Evolutionary conservation across 768 basidiomycete species (phyloP).

Genomic region (Hebeloma cylindrosporum): DNA sequence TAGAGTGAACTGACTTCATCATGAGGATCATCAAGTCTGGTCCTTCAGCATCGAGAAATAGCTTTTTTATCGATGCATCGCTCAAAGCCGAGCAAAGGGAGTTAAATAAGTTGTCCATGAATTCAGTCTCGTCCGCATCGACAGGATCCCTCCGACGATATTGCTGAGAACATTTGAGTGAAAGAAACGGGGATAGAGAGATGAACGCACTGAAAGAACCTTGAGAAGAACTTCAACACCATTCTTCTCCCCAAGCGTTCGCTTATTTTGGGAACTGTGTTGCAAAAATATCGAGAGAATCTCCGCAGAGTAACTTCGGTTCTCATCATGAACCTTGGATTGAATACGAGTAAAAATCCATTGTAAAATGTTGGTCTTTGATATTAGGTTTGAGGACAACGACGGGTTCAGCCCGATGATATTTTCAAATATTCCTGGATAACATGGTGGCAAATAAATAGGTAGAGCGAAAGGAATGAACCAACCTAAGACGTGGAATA

Average conservation of each 20-base stretch:
- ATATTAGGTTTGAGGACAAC: slow-evolving; percentile 66
- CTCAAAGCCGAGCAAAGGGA: slow-evolving; percentile 81
- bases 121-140: slow-evolving; percentile 90
- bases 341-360: slow-evolving; percentile 83
- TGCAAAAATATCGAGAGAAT: slow-evolving; percentile 90
- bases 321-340: slow-evolving; percentile 78
- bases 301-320: slow-evolving; percentile 91
- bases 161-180: slow-evolving; percentile 51
- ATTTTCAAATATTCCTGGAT: slow-evolving; percentile 88
- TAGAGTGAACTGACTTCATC: slow-evolving; percentile 73
- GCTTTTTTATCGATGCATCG: slow-evolving; percentile 74
- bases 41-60: slow-evolving; percentile 90
- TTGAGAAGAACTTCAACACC: slow-evolving; percentile 79
- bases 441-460: slow-evolving; percentile 4
- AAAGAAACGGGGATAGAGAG: neutral
- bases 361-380: slow-evolving; percentile 69
- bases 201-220: slow-evolving; percentile 71
- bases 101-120: slow-evolving; percentile 98
- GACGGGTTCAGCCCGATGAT: slow-evolving; percentile 82
- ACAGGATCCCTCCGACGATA: slow-evolving; percentile 83
- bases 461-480: neutral
- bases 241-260: slow-evolving; percentile 66
- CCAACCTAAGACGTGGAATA: slow-evolving; percentile 89
- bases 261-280: slow-evolving; percentile 63
- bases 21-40: slow-evolving; percentile 97